Evolutionary conservation across 768 basidiomycete genomes (phyloP), one percentile per base, ranked within the genome.

Genomic region (Russula virescens): DNA sequence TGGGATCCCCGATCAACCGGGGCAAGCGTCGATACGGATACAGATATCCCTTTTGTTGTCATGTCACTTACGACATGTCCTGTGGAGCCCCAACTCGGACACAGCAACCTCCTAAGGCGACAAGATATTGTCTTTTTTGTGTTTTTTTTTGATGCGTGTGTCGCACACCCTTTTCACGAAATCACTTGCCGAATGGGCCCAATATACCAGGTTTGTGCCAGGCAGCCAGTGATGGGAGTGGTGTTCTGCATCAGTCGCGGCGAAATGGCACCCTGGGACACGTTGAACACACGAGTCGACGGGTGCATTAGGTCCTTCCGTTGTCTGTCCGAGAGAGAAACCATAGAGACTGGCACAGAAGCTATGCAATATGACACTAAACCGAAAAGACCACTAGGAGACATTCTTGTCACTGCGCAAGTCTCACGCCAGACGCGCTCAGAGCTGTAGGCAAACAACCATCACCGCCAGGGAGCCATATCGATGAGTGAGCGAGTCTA

Each of bases 251-350:
- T 59, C 58, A 46, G 43, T 28, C 53, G 43, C 51, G 48, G 48
- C 46, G 11, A 16, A 43, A 45, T 55, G 19, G 46, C 47, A 48
- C 46, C 13, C 26, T 25, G 13, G n/a, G 35, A 55, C 61, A 62
- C 61, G 61, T 58, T 62, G 55, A 40, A 11, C 11, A 62, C 61
- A 62, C 61, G 61, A 62, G 61, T 62, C 61, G 31, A 56, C 46
- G 21, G 49, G 28, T n/a, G 31, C 45, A 28, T 28, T 43, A 28
- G 13, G 53, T 45, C 43, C 52, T 4, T 38, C 35, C 7, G 28
- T 35, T 19, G 49, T 31, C 23, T 13, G 34, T 23, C 50, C 18
- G 55, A 56, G 42, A 46, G 28, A 18, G 50, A 34, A 25, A 57
- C 56, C 61, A 52, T 58, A 51, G 55, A 62, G 50, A 58, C 61